Evolutionary conservation across 805 yeast genomes (phyloP), one percentile per base, ranked within the genome.

Genomic region (Hanseniaspora thailandica): DNA sequence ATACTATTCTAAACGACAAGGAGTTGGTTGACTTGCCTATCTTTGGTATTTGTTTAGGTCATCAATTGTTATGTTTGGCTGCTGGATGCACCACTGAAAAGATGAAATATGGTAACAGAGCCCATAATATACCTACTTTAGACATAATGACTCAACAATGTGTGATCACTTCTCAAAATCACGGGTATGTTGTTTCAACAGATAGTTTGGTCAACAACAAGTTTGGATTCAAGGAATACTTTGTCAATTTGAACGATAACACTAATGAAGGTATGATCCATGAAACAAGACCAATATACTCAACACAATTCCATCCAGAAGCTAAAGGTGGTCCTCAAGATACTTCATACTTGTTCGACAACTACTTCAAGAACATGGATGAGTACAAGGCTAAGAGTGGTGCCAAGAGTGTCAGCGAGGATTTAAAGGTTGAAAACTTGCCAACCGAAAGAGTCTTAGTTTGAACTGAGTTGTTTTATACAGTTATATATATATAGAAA

Each of bases 321-420:
- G 97, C 98, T 55, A 90, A 88, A 72, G 97, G 98, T 62, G 99
- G 99, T 61, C 99, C 99, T 55, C 76, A 84, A 63, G 99, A 93
- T 69, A 85, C 96, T 13, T 77, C 87, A 2, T 86, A 80, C 71
- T 74, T 93, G 68, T 93, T 93, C 62, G 97, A 93, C 74, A 86
- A 81, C 69, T 93, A 86, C 71, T 81, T 93, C 62, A 77, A 73
- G 36, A 75, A 82, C 63, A 82, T 93, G 58, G 74, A 71, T 45
- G 70, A 69, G 45, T 87, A 77, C 74, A 76, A n/a, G 7, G 20
- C 45, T 13, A 35, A 43, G 23, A 74, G 64, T 66, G 65, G 50
- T 63, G 68, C 52, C 69, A 19, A 19, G 8, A 25, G 22, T 12
- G 69, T 28, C 53, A 57, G 62, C 33, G 47, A 58, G 5, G 56